Evolutionary conservation across 2,329 filamentous ascomycete species (phyloP).

Genomic region (Fusarium udum): DNA sequence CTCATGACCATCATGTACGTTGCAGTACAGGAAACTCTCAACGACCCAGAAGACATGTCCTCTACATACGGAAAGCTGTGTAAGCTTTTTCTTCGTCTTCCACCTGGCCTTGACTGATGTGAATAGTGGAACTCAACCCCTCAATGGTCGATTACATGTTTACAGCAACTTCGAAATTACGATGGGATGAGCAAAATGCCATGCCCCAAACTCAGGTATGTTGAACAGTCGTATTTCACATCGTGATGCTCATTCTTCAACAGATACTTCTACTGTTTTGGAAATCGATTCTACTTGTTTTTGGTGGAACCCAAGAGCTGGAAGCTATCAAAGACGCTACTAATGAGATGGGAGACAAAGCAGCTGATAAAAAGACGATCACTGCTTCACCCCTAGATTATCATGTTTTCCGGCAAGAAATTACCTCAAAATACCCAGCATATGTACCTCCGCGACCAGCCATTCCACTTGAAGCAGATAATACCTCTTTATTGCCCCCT

Average conservation of each 20-base stretch:
- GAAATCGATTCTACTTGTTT: conserved; percentile 88
- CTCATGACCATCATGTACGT: conserved; percentile 72
- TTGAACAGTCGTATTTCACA: neutral
- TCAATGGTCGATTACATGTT: conserved; percentile 77
- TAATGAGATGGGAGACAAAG: conserved; percentile 66
- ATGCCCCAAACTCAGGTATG: conserved; percentile 71
- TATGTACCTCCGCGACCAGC: conserved; percentile 88
- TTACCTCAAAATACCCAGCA: conserved; percentile 96
- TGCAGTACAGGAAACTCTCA: conserved; percentile 65
- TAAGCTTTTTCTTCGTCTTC: conserved; percentile 48
- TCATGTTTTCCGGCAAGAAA: conserved; percentile 94
- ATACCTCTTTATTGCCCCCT: conserved; percentile 88
- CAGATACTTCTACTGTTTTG: conserved; percentile 85
- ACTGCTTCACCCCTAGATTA: conserved; percentile 96
- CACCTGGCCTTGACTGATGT: conserved; percentile 19
- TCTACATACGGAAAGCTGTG: conserved; percentile 60
- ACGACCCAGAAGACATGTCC: conserved; percentile 60
- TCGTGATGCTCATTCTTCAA: conserved; percentile 31
- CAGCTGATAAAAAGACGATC: conserved; percentile 78
- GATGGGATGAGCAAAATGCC: conserved; percentile 75
- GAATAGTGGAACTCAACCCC: conserved; percentile 67
- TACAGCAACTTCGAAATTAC: conserved; percentile 71
- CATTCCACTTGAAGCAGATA: conserved; percentile 87
- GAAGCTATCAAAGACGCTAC: conserved; percentile 78
- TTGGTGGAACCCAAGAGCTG: conserved; percentile 81